Percentiles rank a stretch among this genome's conserved stretches.
These are phyloP conservation scores for Candida verbasci DNA, from an alignment of 805 yeast species.

Conservation along the genomic window DNA sequence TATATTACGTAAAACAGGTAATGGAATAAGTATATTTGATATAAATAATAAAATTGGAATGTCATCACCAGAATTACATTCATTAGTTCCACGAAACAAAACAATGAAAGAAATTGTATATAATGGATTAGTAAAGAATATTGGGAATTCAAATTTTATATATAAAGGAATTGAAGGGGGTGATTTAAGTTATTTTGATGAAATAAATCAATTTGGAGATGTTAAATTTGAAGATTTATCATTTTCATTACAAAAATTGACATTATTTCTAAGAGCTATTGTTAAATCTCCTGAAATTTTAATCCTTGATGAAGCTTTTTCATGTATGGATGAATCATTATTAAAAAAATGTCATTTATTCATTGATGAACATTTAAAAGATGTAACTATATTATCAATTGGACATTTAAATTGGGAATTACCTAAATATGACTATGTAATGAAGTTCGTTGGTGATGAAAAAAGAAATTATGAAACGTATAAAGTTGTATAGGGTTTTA, in stretches of 20 bases:
- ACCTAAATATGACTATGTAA: slow-evolving; percentile 55
- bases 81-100: slow-evolving; percentile 64
- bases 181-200: no score
- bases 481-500: slow-evolving; percentile 6
- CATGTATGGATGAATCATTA: slow-evolving; percentile 70
- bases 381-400: slow-evolving; percentile 69
- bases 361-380: slow-evolving; percentile 15
- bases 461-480: slow-evolving; percentile 17
- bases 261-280: slow-evolving; percentile 70
- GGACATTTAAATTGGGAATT: slow-evolving; percentile 84
- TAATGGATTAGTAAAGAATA: slow-evolving; percentile 59
- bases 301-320: slow-evolving; percentile 87
- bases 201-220: no score
- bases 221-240: slow-evolving; percentile 49
- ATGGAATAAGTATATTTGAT: slow-evolving; percentile 65
- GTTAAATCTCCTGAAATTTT: slow-evolving; percentile 73
- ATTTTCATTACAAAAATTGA: slow-evolving; percentile 73
- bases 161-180: slow-evolving; percentile 33
- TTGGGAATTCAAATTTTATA: slow-evolving; percentile 57
- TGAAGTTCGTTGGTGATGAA: slow-evolving; percentile 29
- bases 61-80: slow-evolving; percentile 89
- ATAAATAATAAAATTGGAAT: slow-evolving; percentile 78
- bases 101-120: slow-evolving; percentile 55
- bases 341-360: slow-evolving; percentile 30
- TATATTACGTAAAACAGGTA: slow-evolving; percentile 67